These are phyloP conservation scores for Lentinula raphanica DNA, from an alignment of 768 basidiomycete genomes.

Conservation along the genomic window DNA sequence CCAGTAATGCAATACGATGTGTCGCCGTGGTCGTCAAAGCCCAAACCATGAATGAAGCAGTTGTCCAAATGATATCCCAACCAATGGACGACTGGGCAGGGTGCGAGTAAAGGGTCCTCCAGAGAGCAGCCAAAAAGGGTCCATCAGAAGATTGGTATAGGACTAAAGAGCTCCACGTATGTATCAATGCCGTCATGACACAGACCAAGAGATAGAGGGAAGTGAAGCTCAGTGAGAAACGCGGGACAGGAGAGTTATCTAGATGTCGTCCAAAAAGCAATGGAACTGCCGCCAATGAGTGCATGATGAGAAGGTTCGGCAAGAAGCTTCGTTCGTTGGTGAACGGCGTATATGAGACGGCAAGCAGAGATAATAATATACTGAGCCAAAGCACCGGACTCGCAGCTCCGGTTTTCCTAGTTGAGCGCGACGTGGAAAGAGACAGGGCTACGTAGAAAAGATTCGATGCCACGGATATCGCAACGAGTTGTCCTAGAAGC, in stretches of 20 bases:
- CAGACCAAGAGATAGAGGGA: conserved; percentile 35
- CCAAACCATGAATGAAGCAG: conserved; percentile 36
- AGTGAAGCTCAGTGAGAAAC: conserved; percentile 19
- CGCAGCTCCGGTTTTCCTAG: conserved; percentile 5
- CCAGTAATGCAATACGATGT: neutral
- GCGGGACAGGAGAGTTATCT: neutral
- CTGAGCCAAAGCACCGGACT: conserved; percentile 32
- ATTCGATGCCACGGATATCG: conserved; percentile 60
- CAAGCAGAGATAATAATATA: conserved; percentile 39
- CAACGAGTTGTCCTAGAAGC: conserved; percentile 68
- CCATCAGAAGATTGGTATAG: conserved; percentile 10
- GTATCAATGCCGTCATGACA: conserved; percentile 27
- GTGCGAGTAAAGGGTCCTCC: conserved; percentile 39
- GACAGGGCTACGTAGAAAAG: conserved; percentile 54
- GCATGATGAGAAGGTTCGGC: conserved; percentile 56
- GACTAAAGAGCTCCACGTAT: conserved; percentile 25
- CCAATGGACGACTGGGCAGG: conserved; percentile 63
- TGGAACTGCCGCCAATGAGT: conserved; percentile 49
- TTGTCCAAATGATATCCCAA: conserved; percentile 61
- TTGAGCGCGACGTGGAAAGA: conserved; percentile 25
- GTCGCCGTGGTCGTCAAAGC: neutral
- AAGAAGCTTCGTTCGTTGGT: conserved; percentile 44
- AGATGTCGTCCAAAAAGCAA: conserved; percentile 28
- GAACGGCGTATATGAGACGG: conserved; percentile 40
- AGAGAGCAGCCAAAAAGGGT: conserved; percentile 23